A percentile compares a stretch with the other conserved stretches of the same genome.
Conservation (phyloP, 495 filamentous ascomycete genomes). For the Aspergillus haitiensis region DNA sequence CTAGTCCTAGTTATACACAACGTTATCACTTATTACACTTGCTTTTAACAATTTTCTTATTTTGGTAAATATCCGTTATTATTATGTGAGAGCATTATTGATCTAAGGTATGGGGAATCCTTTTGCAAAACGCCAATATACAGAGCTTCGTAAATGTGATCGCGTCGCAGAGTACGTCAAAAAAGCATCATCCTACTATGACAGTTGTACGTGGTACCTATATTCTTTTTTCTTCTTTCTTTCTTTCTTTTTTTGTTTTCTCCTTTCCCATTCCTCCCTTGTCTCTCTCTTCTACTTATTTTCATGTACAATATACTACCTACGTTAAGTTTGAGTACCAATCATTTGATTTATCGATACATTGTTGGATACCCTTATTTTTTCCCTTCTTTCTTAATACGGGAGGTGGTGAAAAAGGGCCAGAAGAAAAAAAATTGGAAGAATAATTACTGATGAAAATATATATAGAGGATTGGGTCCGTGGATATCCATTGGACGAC, state of each 20-base stretch:
- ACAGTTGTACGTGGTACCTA: slow-evolving; percentile 39
- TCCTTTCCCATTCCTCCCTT: too few relatives aligned
- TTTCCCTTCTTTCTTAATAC: neutral
- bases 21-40: neutral
- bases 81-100: too few relatives aligned
- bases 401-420: neutral
- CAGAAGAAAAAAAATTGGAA: neutral
- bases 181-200: slow-evolving; percentile 52
- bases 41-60: neutral
- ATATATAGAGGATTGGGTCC: slow-evolving; percentile 41
- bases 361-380: too few relatives aligned
- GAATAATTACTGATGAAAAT: slow-evolving; percentile 16
- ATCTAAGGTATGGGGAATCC: too few relatives aligned
- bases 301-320: too few relatives aligned
- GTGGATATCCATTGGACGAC: slow-evolving; percentile 68
- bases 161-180: slow-evolving; percentile 41
- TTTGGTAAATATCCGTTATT: neutral
- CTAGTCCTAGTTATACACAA: too few relatives aligned
- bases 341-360: too few relatives aligned
- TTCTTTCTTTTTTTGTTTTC: too few relatives aligned
- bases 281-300: too few relatives aligned
- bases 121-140: neutral
- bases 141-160: slow-evolving; percentile 45
- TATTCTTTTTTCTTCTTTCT: neutral
- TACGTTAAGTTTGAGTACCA: too few relatives aligned